A percentile compares a stretch with the other conserved stretches of the same genome.
These are phyloP conservation scores for Pseudogymnoascus sp. DNA, from an alignment of 2,329 filamentous ascomycete species.

Conservation along the genomic window DNA sequence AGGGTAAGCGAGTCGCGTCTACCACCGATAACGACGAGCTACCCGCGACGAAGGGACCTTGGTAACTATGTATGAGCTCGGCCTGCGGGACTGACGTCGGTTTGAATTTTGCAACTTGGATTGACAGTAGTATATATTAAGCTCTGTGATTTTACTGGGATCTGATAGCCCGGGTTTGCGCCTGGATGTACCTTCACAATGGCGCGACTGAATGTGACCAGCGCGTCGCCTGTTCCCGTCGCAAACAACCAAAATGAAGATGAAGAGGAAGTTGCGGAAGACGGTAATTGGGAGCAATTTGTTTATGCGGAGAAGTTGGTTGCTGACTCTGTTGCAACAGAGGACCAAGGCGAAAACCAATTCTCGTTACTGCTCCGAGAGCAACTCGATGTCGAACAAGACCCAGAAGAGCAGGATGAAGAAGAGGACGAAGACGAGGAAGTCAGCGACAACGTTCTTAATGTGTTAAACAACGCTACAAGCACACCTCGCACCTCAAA, in stretches of 20 bases:
- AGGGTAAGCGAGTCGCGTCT: slow-evolving; percentile 1
- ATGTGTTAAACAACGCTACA: background rate
- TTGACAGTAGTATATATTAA: background rate
- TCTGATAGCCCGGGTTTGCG: background rate
- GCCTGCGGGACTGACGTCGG: background rate
- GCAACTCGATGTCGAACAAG: background rate
- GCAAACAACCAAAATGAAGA: background rate
- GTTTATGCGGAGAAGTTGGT: background rate
- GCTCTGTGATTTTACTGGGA: background rate
- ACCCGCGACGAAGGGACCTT: background rate
- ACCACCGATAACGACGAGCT: background rate
- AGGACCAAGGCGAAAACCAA: background rate
- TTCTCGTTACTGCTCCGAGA: background rate
- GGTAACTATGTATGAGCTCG: background rate
- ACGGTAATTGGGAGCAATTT: background rate
- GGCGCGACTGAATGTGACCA: background rate
- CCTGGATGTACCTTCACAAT: background rate
- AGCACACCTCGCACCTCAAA: background rate
- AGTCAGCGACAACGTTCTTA: background rate
- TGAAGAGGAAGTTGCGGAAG: background rate
- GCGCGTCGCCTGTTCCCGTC: background rate
- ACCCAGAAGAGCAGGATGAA: too few relatives aligned
- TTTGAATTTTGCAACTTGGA: background rate
- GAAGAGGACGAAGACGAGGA: background rate
- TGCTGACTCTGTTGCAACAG: background rate